Evolutionary conservation across 2,329 filamentous ascomycete species (phyloP), one percentile per base, ranked within the genome.

Genomic region (Cordyceps farinosa): DNA sequence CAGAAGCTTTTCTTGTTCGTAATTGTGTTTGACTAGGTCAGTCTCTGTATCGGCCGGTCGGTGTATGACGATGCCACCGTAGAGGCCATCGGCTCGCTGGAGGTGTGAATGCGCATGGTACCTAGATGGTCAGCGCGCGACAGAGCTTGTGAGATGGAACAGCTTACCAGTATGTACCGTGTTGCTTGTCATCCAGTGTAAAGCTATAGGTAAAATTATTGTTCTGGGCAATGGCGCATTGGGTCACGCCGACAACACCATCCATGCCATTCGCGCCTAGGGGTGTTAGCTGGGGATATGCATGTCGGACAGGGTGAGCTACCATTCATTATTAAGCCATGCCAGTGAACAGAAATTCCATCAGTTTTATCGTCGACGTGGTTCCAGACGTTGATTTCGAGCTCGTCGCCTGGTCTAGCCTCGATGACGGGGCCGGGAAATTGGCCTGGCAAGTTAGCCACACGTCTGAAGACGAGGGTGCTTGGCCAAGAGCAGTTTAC

Each of bases 301-400:
- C 3, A n/a, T 1, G 42, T 29, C 7, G 5, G n/a, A 11, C 34
- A 32, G 32, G 11, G 32, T 13, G 4, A 52, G 8, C 3, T 60
- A 42, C 84, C 83, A 66, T 83, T 83, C 73, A 89, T 87, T 68
- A 84, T 85, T 66, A 90, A 78, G 22, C 88, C 88, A 69, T 91
- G 88, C 76, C 87, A 91, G 69, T 91, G 88, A 15, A 90, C 77
- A 53, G 82, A 81, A 2, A 87, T 85, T 15, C 65, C 65, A 0
- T 65, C 62, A 61, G 71, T 75, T 54, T 66, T 66, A 44, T 73
- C 69, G 15, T 66, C 36, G 68, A 79, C 72, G 9, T 66, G 66
- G 68, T 81, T 81, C 57, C 73, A 70, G 5, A 81, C 77, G 3
- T 69, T 69, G 15, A 81, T 73, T 2, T 75, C 70, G 45, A 82